phyloP scores from a whole-genome alignment of 805 yeast genomes.

The Wickerhamiella shivajii region DNA sequence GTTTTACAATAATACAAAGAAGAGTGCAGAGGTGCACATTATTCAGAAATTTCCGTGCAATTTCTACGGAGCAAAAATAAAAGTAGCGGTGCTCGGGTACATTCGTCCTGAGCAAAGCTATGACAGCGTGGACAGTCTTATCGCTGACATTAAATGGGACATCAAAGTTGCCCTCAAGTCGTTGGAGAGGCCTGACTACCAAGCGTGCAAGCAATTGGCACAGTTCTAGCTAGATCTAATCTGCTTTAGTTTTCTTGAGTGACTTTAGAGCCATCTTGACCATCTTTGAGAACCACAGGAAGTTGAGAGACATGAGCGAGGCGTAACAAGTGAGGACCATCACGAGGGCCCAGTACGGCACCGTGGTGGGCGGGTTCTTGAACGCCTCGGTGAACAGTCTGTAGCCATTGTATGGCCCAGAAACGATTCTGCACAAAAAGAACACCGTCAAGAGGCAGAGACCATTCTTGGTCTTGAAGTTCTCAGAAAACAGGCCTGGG shows the following conservation, averaged over 20 bases:
- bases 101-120: conserved; percentile 84
- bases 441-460: conserved; percentile 50
- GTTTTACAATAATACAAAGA: conserved; percentile 61
- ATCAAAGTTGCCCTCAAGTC: conserved; percentile 48
- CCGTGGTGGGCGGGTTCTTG: conserved; percentile 20
- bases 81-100: conserved; percentile 66
- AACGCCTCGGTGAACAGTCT: conserved; percentile 25
- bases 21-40: conserved; percentile 75
- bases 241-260: conserved; percentile 9
- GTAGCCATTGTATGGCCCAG: conserved; percentile 72
- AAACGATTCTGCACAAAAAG: conserved; percentile 61
- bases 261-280: conserved; percentile 24
- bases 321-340: conserved; percentile 43
- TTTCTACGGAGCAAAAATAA: conserved; percentile 73
- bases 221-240: too few relatives aligned
- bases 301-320: conserved; percentile 51
- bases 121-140: conserved; percentile 69
- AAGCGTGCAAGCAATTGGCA: conserved; percentile 19
- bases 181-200: conserved; percentile 32
- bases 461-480: conserved; percentile 52
- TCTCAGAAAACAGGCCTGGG: conserved; percentile 51
- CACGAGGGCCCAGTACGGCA: conserved; percentile 35
- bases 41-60: conserved; percentile 50
- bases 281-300: conserved; percentile 87
- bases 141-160: conserved; percentile 70